phyloP scores from a whole-genome alignment of 495 filamentous ascomycete genomes.

The Parmelia sp. region DNA sequence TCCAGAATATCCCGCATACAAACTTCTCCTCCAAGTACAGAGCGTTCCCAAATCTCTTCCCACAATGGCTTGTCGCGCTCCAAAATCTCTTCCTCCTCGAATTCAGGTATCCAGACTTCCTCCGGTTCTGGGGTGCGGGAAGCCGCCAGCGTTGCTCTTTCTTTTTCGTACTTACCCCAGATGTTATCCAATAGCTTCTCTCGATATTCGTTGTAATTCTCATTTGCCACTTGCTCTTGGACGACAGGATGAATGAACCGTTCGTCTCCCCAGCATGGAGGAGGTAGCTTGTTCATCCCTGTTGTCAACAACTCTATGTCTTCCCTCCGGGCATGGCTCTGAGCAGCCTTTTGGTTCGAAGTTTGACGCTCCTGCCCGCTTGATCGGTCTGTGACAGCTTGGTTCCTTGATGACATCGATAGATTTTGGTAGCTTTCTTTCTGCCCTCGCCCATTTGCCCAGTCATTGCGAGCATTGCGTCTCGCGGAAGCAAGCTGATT shows the following conservation, averaged over 20 bases:
- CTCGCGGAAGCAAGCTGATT: background rate
- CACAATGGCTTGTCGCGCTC: background rate
- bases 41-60: background rate
- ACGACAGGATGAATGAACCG: background rate
- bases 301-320: background rate
- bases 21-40: background rate
- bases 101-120: background rate
- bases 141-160: background rate
- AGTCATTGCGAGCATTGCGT: background rate
- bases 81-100: background rate
- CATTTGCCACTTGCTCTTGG: background rate
- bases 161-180: background rate
- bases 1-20: background rate
- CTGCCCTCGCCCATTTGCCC: background rate
- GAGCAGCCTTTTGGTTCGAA: background rate
- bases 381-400: background rate
- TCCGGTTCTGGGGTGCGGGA: background rate
- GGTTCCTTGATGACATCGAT: background rate
- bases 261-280: background rate
- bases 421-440: background rate
- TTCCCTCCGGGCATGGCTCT: background rate
- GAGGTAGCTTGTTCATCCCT: background rate
- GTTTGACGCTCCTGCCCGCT: background rate
- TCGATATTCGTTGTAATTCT: background rate
- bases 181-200: background rate